phyloP scores from a whole-genome alignment of 164 flowering plant genomes.

The Kalanchoe fedtschenkoi region DNA sequence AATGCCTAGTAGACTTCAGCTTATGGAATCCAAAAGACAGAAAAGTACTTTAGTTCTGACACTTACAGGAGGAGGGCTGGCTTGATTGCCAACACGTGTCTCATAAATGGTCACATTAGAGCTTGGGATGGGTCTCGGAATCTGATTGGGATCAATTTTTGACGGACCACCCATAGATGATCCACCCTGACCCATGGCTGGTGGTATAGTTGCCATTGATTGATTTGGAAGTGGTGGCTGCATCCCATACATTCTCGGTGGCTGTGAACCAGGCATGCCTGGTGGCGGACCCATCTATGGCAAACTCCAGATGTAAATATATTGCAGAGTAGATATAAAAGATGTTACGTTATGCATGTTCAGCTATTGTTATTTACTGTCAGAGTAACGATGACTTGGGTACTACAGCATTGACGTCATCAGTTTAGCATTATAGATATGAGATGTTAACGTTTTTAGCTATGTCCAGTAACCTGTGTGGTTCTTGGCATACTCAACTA shows the following conservation, averaged over 20 bases:
- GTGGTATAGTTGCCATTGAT: conserved; percentile 41
- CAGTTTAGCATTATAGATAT: no score
- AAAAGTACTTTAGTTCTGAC: background rate
- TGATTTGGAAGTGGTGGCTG: conserved; percentile 55
- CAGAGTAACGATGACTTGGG: background rate
- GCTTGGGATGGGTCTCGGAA: conserved; percentile 77
- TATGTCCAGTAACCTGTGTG: no score
- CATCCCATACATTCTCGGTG: conserved; percentile 71
- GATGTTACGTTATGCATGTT: background rate
- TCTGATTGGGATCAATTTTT: conserved; percentile 89
- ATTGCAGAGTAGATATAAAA: background rate
- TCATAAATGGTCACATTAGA: conserved; percentile 47
- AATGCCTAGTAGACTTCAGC: background rate
- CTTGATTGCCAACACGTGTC: conserved; percentile 83
- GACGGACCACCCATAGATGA: conserved; percentile 45
- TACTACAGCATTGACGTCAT: background rate
- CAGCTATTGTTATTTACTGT: background rate
- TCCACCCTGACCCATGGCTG: conserved; percentile 58
- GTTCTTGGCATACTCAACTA: no score
- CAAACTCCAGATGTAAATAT: conserved; percentile 5
- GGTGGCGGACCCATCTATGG: conserved; percentile 29
- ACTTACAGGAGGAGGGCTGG: conserved; percentile 79
- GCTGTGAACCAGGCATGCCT: conserved; percentile 50
- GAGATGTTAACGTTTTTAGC: no score
- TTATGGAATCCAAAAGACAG: background rate